These are phyloP conservation scores for Backusella macrospora DNA, from an alignment of 192 early-diverging fungal genomes.

Conservation along the genomic window DNA sequence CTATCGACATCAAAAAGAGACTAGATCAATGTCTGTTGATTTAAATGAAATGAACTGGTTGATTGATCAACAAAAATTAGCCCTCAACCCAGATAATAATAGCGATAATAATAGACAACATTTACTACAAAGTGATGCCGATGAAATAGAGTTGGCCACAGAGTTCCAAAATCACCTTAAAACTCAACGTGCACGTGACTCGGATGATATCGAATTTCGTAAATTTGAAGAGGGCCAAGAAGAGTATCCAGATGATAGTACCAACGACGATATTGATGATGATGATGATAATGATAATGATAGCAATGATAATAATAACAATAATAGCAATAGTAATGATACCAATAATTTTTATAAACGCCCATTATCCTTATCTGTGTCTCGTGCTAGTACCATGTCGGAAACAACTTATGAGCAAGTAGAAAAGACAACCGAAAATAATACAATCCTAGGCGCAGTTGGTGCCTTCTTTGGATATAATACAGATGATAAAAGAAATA, in stretches of 20 bases:
- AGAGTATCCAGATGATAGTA: conserved; percentile 27
- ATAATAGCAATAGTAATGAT: neutral
- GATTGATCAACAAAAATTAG: conserved; percentile 3
- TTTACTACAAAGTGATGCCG: neutral
- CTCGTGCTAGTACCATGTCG: neutral
- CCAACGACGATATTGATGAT: conserved; percentile 5
- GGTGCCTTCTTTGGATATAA: conserved; percentile 6
- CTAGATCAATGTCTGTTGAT: neutral
- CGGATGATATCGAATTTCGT: conserved; percentile 11
- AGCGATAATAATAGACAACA: neutral
- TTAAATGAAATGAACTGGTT: conserved; percentile 13
- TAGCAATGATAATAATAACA: neutral
- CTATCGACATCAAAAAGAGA: conserved; percentile 29
- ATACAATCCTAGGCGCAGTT: neutral
- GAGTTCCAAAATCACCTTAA: conserved; percentile 18
- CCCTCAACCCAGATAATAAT: neutral
- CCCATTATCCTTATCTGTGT: conserved; percentile 10
- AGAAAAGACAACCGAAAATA: neutral
- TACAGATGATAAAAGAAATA: neutral
- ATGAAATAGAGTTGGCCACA: conserved; percentile 14
- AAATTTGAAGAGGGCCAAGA: conserved; percentile 21
- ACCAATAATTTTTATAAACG: neutral
- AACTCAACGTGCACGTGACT: neutral
- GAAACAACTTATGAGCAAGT: neutral
- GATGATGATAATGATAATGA: neutral